These are phyloP conservation scores for Acer yangbiense DNA, from an alignment of 345 rosid genomes.

Conservation along the genomic window DNA sequence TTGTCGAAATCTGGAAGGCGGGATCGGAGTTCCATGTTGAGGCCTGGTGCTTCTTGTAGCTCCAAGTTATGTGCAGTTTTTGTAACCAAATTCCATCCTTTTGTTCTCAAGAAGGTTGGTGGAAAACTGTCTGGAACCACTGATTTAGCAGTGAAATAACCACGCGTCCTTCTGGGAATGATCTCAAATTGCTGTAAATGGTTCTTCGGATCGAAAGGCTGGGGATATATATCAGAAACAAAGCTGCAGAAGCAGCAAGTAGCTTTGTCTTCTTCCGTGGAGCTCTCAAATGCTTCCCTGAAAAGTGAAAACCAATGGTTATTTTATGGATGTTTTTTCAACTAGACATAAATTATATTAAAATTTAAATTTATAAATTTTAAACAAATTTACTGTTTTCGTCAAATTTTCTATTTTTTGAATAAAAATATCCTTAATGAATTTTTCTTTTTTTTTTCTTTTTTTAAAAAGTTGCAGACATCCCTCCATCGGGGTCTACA, in stretches of 20 bases:
- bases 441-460: too few relatives aligned
- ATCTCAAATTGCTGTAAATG: conserved; percentile 48
- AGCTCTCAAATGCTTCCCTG: conserved; percentile 35
- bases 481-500: too few relatives aligned
- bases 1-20: conserved; percentile 44
- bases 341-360: too few relatives aligned
- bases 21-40: conserved; percentile 34
- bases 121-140: conserved; percentile 48
- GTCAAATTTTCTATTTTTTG: too few relatives aligned
- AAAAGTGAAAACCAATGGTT: background rate
- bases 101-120: conserved; percentile 48
- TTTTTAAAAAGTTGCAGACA: too few relatives aligned
- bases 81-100: conserved; percentile 43
- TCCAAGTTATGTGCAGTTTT: conserved; percentile 29
- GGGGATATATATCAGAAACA: conserved; percentile 38
- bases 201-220: conserved; percentile 38
- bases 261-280: conserved; percentile 44
- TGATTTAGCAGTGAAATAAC: conserved; percentile 44
- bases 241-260: conserved; percentile 39
- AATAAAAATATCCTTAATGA: too few relatives aligned
- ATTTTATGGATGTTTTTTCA: too few relatives aligned
- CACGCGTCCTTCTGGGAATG: background rate
- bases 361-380: too few relatives aligned
- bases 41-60: conserved; percentile 59
- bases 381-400: too few relatives aligned